Evolutionary conservation across 1,139 yeast species (phyloP).

Genomic region (Saccharomyces hybrid): DNA sequence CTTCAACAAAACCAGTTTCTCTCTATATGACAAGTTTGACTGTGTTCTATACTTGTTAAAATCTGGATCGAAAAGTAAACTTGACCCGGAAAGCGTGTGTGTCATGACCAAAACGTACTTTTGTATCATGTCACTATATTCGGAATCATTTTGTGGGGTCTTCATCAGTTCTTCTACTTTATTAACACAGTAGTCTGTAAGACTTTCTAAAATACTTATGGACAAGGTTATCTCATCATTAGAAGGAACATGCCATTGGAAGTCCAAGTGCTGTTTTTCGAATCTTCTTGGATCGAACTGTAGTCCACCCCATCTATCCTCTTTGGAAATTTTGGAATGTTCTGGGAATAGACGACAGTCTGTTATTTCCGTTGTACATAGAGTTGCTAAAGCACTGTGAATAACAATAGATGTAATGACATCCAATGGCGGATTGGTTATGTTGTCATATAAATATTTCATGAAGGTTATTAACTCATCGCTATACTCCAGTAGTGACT

Average conservation of each 20-base stretch:
- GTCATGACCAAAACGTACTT: conserved; percentile 51
- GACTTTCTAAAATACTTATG: conserved; percentile 46
- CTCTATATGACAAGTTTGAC: conserved; percentile 21
- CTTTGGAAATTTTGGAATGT: conserved; percentile 34
- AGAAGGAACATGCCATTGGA: conserved; percentile 72
- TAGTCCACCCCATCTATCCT: conserved; percentile 65
- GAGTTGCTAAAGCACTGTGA: conserved; percentile 58
- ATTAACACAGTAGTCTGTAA: conserved; percentile 40
- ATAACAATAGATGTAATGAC: conserved; percentile 41
- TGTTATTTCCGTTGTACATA: conserved; percentile 50
- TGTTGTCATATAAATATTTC: conserved; percentile 43
- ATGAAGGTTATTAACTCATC: conserved; percentile 46
- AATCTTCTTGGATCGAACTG: conserved; percentile 45
- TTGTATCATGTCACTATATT: conserved; percentile 41
- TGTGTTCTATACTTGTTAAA: conserved; percentile 27
- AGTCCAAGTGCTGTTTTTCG: conserved; percentile 39
- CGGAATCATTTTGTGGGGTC: conserved; percentile 17
- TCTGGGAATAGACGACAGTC: conserved; percentile 48
- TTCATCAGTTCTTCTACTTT: conserved; percentile 38
- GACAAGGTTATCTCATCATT: conserved; percentile 54
- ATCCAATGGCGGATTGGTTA: conserved; percentile 60
- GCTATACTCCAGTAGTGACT: conserved; percentile 38
- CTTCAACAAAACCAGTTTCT: conserved; percentile 30
- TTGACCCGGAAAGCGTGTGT: conserved; percentile 63
- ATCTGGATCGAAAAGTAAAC: conserved; percentile 67